These are phyloP conservation scores for Agroathelia rolfsii DNA, from an alignment of 1,284 basidiomycete genomes.

Conservation along the genomic window DNA sequence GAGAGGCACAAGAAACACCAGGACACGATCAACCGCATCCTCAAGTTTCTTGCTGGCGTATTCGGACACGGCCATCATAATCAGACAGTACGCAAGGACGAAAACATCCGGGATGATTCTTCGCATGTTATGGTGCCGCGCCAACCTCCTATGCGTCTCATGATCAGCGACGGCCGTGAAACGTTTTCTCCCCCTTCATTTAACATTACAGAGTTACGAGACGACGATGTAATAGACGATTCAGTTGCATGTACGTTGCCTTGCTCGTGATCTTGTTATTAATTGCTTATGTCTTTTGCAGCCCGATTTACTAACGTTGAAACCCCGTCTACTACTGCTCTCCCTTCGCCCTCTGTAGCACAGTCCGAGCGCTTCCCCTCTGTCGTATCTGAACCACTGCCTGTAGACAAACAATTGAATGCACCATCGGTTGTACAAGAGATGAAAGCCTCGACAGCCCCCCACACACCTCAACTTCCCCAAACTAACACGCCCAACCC, in stretches of 20 bases:
- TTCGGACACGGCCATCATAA: conserved; percentile 65
- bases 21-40: conserved; percentile 94
- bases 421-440: too few relatives aligned
- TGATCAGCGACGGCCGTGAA: conserved; percentile 57
- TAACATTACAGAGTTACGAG: conserved; percentile 29
- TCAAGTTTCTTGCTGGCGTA: conserved; percentile 89
- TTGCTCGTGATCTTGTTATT: background rate
- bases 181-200: too few relatives aligned
- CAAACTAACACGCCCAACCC: conserved; percentile 11
- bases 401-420: too few relatives aligned
- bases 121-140: conserved; percentile 39
- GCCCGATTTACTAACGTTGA: conserved; percentile 10
- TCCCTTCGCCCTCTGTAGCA: conserved; percentile 13
- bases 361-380: conserved; percentile 21
- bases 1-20: conserved; percentile 76
- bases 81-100: conserved; percentile 31
- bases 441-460: too few relatives aligned
- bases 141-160: conserved; percentile 42
- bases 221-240: conserved; percentile 26
- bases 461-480: conserved; percentile 5
- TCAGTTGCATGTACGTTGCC: conserved; percentile 10
- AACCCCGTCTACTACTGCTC: conserved; percentile 17
- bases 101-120: conserved; percentile 25
- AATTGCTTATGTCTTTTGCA: conserved; percentile 8
- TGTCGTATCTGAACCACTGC: conserved; percentile 8